phyloP scores from a whole-genome alignment of 2,329 filamentous ascomycete species.

The Scedosporium dehoogii region DNA sequence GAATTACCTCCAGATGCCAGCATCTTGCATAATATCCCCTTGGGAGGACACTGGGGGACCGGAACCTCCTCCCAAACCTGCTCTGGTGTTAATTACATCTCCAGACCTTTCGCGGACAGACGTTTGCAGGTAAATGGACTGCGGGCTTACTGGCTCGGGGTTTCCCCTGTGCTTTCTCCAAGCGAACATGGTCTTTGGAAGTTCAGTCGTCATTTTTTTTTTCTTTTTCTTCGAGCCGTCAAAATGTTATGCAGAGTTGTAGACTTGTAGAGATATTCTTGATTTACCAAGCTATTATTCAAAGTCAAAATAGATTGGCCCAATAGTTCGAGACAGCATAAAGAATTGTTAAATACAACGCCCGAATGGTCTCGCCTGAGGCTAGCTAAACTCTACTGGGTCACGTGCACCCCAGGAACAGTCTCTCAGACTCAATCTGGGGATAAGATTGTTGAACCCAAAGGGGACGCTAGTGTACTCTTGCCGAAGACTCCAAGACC shows the following conservation, averaged over 20 bases:
- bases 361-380: background rate
- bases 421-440: no score
- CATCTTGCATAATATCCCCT: conserved; percentile 21
- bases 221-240: background rate
- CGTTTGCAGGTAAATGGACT: background rate
- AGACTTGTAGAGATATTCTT: no score
- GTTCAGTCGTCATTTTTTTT: conserved; percentile 6
- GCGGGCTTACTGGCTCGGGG: conserved; percentile 14
- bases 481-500: no score
- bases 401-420: background rate
- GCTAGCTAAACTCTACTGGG: background rate
- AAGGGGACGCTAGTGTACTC: no score
- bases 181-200: conserved; percentile 21
- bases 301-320: no score
- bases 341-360: background rate
- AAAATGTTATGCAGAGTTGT: background rate
- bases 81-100: background rate
- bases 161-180: conserved; percentile 25
- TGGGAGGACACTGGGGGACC: conserved; percentile 15
- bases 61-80: conserved; percentile 18
- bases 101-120: background rate
- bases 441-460: no score
- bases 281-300: no score
- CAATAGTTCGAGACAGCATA: background rate
- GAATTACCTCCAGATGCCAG: conserved; percentile 20